Conservation (phyloP, 1,284 basidiomycete genomes). For the Sanguinoderma infundibulare region DNA sequence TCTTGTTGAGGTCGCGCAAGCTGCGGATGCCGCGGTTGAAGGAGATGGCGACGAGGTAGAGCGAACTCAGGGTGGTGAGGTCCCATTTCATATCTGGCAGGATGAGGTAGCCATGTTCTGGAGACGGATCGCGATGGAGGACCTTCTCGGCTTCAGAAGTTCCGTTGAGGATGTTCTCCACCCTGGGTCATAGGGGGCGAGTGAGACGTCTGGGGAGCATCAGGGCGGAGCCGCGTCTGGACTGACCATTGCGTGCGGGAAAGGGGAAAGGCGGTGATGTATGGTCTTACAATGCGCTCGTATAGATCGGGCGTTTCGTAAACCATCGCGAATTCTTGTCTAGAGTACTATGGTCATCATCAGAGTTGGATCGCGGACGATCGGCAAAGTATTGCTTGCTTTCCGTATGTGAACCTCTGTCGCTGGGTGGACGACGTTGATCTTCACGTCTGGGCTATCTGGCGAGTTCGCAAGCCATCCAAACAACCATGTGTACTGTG, state of each 20-base stretch:
- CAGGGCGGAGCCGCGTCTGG: neutral
- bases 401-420: slow-evolving; percentile 85
- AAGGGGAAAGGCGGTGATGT: slow-evolving; percentile 75
- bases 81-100: slow-evolving; percentile 97
- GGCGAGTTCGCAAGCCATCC: slow-evolving; percentile 44
- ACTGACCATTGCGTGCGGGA: slow-evolving; percentile 82
- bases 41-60: slow-evolving; percentile 80
- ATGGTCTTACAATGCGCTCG: slow-evolving; percentile 72
- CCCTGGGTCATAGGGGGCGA: slow-evolving; percentile 52
- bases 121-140: slow-evolving; percentile 63
- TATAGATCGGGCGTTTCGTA: slow-evolving; percentile 84
- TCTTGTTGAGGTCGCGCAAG: slow-evolving; percentile 70
- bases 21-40: slow-evolving; percentile 61
- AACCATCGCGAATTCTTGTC: slow-evolving; percentile 75
- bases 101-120: slow-evolving; percentile 72
- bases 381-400: slow-evolving; percentile 37
- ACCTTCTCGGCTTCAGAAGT: slow-evolving; percentile 81
- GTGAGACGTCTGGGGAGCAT: neutral
- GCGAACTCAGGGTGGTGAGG: slow-evolving; percentile 64
- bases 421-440: slow-evolving; percentile 83
- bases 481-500: slow-evolving; percentile 48
- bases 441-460: slow-evolving; percentile 52
- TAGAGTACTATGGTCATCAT: slow-evolving; percentile 65
- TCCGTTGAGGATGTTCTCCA: slow-evolving; percentile 86
- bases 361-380: neutral